Percentiles rank a stretch among this genome's conserved stretches.
Evolutionary conservation across 768 basidiomycete genomes (phyloP).

Genomic region (Mycena kentingensis): DNA sequence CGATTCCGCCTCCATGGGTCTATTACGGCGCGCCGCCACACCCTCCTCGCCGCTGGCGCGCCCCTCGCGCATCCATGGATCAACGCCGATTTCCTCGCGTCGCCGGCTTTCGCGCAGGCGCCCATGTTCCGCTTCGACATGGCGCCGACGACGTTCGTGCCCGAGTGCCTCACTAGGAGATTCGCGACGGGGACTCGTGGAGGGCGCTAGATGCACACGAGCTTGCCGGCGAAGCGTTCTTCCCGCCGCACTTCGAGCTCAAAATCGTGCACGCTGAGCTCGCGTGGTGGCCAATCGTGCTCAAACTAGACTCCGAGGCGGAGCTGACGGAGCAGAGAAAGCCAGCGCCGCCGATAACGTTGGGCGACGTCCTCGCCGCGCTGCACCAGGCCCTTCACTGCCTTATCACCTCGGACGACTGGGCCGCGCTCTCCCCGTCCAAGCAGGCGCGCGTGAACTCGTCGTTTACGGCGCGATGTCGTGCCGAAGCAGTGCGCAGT

Average conservation of each 20-base stretch:
- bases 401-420: constrained; percentile 28
- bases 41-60: not conserved
- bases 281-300: constrained; percentile 43
- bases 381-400: constrained; percentile 17
- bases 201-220: constrained; percentile 18
- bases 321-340: not conserved
- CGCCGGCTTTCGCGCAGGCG: constrained; percentile 14
- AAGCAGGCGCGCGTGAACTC: constrained; percentile 21
- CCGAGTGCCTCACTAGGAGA: not conserved
- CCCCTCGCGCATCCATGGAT: constrained; percentile 10
- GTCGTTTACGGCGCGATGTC: constrained; percentile 13
- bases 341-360: constrained; percentile 9
- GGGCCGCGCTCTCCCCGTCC: constrained; percentile 33
- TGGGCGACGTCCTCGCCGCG: constrained; percentile 13
- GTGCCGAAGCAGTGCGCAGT: constrained; percentile 4
- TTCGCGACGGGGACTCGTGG: not conserved
- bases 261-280: constrained; percentile 42
- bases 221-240: constrained; percentile 39
- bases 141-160: constrained; percentile 23
- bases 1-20: not conserved
- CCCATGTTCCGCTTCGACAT: constrained; percentile 42
- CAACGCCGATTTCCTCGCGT: constrained; percentile 33
- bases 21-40: not conserved
- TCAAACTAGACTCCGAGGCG: constrained; percentile 23
- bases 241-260: constrained; percentile 40